Base-by-base conservation (phyloP, 2,329 filamentous ascomycete genomes). In the Furcasterigmium furcatum region DNA sequence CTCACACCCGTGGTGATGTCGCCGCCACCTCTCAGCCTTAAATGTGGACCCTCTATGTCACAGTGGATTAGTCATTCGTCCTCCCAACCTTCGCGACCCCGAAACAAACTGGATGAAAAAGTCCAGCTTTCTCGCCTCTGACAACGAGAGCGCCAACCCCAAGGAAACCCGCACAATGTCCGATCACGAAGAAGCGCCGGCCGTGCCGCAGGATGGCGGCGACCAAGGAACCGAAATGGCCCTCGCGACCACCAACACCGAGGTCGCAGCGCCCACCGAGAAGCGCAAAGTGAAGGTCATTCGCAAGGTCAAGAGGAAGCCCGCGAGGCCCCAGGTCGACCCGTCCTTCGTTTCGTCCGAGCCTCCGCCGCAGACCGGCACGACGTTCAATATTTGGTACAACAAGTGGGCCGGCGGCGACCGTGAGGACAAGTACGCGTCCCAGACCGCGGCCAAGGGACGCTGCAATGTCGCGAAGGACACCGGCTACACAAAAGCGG, bases 351-450 rank as follows among this genome's bases (percentile, higher is more conserved):
- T 95, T 68, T 88, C 87, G 57, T 85, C 85, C 27, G 90, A 96
- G 57, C 87, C 88, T 4, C 90, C 91, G 14, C 88, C 89, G 2
- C 91, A 97, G 59, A 97, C 92, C 0, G 94, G 94, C 44, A 95
- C 89, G 0, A 90, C 91, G 47, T 99, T 94, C 77, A 99, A 99
- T 68, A 95, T 95, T 60, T 96, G 91, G 92, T 96, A 96, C 71
- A 96, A 96, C 73, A 97, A 96, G 69, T 97, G 92, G 91, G 87
- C 85, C 1, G 94, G 94, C 54, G 94, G 94, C 59, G 94, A 99
- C 67, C 82, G 91, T 49, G 92, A 97, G 62, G 91, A 95, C 72
- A 90, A 91, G 57, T 91, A 92, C 60, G 79, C 91, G 4, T 89
- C 87, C 29, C 86, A 96, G 61, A 87, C 85, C 19, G 80, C 85